Evolutionary conservation across 2,329 filamentous ascomycete genomes (phyloP), one percentile per base, ranked within the genome.

Genomic region (Xylaria sp.): DNA sequence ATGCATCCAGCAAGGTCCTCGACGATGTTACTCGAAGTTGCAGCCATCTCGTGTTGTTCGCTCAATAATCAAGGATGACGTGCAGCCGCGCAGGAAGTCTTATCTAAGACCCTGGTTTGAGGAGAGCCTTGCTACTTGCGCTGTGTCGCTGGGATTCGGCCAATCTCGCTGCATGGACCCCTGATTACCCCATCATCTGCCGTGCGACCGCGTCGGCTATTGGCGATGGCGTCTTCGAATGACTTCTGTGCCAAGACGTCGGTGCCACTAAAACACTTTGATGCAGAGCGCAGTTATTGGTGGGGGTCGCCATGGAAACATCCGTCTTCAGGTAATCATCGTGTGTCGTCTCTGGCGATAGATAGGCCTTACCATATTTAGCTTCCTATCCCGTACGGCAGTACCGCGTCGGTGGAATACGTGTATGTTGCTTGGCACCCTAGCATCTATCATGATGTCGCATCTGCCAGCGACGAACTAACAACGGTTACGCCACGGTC

Each of bases 371-470:
- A 65, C 60, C 50, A 7, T n/a, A 42, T 57, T 57, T 65, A 57
- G 36, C 62, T 68, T 64, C 68, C 60, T 66, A 65, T 68, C 65
- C 51, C 36, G 65, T 68, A 21, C 53, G 39, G 55, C 60, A 62
- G 36, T 27, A 57, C 56, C 42, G 36, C 64, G 69, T 63, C 70
- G 53, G 64, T 64, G 57, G 62, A 71, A 71, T 69, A 71, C 59
- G 67, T 66, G 56, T 42, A 56, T 27, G 4, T 50, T 39, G 4
- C 65, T 69, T 61, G 50, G 65, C 71, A 65, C 69, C 19, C 39
- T 32, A 56, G 14, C 7, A 7, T 54, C 47, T 72, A 73, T 74
- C 69, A 73, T 68, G 61, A 71, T 69, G 73, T 76, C 57, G 72
- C 69, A 75, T 72, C 60, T 60, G 17, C 42, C 42, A 58, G 65